Evolutionary conservation across 345 rosid genomes (phyloP), one percentile per base, ranked within the genome.

Genomic region (Erysimum cheiranthoides): DNA sequence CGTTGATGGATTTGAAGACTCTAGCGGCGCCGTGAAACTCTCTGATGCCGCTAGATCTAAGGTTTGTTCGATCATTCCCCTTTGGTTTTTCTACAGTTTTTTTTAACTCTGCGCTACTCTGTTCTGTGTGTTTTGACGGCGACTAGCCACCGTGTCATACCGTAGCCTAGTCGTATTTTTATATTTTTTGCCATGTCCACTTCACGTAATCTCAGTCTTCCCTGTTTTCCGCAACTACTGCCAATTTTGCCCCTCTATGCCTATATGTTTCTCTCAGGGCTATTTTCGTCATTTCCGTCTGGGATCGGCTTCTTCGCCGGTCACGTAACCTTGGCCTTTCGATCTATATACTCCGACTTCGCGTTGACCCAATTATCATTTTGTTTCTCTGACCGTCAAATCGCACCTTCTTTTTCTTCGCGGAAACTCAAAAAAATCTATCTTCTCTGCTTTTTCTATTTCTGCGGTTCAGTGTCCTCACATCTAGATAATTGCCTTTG

Each of bases 41-140:
- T 39, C 80, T 10, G 84, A 81, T 28, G 67, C 76, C 76, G 34
- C 87, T 75, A 89, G 97, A 92, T 92, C 97, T 90, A 86, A 90
- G 97, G 91, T 90, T 61, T 14, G 86, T 79, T 68, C 16, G 42
- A 17, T 72, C 63, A 25, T 27, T 30, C 30, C 10, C 43, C 52
- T 28, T 56, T 40, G 21, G 21, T 49, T 56, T 40, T 7, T 8
- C 7, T 16, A 25, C 28, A n/a, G 39, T 49, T 47, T 36, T 16
- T 28, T 7, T 17, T 21, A 71, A 49, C 54, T 47, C 14, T 71
- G 54, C 32, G 73, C 28, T 58, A 66, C 81, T 49, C 53, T 54
- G 7, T 32, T 35, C 2, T 71, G 51, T 46, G 5, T 75, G 43
- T 70, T 42, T 39, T 27, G 32, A 3, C 38, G 35, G 53, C 18